Percentiles rank a stretch among this genome's conserved stretches.
These are phyloP conservation scores for Leptoxyphium fumago DNA, from an alignment of 2,329 filamentous ascomycete genomes.

Conservation along the genomic window DNA sequence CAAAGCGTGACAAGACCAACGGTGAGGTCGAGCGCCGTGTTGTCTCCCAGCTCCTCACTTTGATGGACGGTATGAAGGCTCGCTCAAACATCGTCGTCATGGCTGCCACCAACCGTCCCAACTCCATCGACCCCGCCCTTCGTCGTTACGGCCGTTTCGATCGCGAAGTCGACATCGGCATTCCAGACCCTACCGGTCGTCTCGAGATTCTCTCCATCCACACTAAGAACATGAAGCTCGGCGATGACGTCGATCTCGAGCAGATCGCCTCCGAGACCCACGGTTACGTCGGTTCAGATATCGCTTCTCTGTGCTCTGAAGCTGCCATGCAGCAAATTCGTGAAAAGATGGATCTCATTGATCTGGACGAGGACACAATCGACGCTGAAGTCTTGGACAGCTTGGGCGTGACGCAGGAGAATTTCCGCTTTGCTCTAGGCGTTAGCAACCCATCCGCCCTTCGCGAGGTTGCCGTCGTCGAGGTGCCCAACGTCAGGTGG, in stretches of 20 bases:
- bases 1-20: slow-evolving; percentile 99
- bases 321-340: slow-evolving; percentile 99
- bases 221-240: slow-evolving; percentile 99
- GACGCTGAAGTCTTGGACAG: slow-evolving; percentile 97
- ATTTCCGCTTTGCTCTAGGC: slow-evolving; percentile 97
- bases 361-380: slow-evolving; percentile 96
- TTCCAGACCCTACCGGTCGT: slow-evolving; percentile 93
- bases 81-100: slow-evolving; percentile 97
- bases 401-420: slow-evolving; percentile 97
- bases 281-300: slow-evolving; percentile 96
- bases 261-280: slow-evolving; percentile 95
- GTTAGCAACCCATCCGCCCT: slow-evolving; percentile 98
- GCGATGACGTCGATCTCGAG: slow-evolving; percentile 90
- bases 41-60: slow-evolving; percentile 86
- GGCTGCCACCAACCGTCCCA: slow-evolving; percentile 96
- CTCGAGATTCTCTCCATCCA: slow-evolving; percentile 98
- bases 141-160: slow-evolving; percentile 98
- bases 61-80: slow-evolving; percentile 99
- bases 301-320: slow-evolving; percentile 95
- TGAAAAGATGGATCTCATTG: slow-evolving; percentile 99
- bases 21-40: slow-evolving; percentile 97
- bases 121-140: slow-evolving; percentile 95
- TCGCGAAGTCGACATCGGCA: slow-evolving; percentile 95
- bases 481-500: slow-evolving; percentile 98
- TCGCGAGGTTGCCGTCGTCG: slow-evolving; percentile 95